Evolutionary conservation across 83 land plant species (phyloP).

Genomic region (Thuja plicata): DNA sequence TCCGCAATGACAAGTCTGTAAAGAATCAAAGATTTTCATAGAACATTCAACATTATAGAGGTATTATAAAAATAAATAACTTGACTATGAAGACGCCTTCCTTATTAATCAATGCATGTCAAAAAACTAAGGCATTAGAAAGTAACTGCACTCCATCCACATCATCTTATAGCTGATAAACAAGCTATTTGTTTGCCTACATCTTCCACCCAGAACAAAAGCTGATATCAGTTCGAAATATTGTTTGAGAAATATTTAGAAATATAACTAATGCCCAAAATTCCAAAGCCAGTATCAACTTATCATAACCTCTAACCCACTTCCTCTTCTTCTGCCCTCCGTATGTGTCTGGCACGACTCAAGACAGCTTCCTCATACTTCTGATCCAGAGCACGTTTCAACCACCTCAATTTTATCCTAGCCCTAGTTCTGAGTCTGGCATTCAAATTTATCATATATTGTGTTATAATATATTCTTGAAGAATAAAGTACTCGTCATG

Average conservation of each 20-base stretch:
- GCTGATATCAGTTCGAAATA: background rate
- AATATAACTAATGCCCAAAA: background rate
- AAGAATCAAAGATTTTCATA: background rate
- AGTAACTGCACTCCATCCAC: background rate
- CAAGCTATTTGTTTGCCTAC: background rate
- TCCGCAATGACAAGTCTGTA: background rate
- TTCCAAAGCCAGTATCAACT: background rate
- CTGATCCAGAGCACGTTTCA: background rate
- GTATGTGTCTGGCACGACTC: background rate
- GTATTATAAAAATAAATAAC: background rate
- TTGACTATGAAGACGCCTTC: background rate
- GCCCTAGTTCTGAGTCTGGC: background rate
- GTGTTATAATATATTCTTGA: background rate
- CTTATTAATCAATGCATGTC: background rate
- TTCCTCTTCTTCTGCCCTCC: background rate
- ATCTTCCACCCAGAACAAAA: background rate
- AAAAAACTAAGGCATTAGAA: background rate
- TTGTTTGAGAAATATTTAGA: background rate
- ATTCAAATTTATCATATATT: background rate
- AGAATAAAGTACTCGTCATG: background rate
- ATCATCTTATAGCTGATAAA: too few species aligned
- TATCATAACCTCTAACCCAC: background rate
- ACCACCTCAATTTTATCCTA: background rate
- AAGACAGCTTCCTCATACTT: background rate
- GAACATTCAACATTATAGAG: background rate